Base-by-base conservation (phyloP, 1,139 yeast species). In the Yamadazyma triangularis region DNA sequence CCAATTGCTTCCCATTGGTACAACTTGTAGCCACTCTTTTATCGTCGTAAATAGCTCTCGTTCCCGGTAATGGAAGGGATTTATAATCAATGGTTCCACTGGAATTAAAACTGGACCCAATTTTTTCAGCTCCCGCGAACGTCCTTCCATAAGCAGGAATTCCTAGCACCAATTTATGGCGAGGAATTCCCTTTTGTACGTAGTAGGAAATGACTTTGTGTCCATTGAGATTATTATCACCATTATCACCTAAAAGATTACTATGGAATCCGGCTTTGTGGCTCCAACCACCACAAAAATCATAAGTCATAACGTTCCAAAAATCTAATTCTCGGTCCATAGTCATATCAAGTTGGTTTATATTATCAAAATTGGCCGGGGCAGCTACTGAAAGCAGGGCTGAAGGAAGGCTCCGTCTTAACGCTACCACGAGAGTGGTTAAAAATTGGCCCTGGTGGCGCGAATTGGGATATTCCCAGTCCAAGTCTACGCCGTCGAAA, bases 241-340 rank as follows among this genome's bases (percentile, higher is more conserved):
- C 67, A 27, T 60, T 54, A 7, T 41, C 15, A 0, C 63, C 62
- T 47, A 64, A 81, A 29, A 89, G 58, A 43, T 87, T 87, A 7
- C 93, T 76, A 41, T 86, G 96, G 47, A 73, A 80, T 1, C 73
- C 81, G 0, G 82, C 71, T 5, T 36, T 46, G 0, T 53, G 42
- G 1, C 89, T 77, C 96, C 96, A 88, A 2, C 72, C 64, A 0
- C 96, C 97, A 4, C 78, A 64, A 46, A 77, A 84, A 52, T 91
- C 97, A 52, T 91, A 91, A 25, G 93, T 77, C 97, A 91, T 89
- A 39, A 91, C 55, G 51, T 89, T 89, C 84, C 91, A 88, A 42
- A 75, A 75, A 18, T 77, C 60, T 23, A 91, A 49, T 42, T 70
- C 69, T 21, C 52, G 53, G 43, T 82, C 81, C 72, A 89, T 70